Percentiles rank a stretch among this genome's conserved stretches.
phyloP scores from a whole-genome alignment of 2,329 filamentous ascomycete genomes.

The Berkeleyomyces basicola region DNA sequence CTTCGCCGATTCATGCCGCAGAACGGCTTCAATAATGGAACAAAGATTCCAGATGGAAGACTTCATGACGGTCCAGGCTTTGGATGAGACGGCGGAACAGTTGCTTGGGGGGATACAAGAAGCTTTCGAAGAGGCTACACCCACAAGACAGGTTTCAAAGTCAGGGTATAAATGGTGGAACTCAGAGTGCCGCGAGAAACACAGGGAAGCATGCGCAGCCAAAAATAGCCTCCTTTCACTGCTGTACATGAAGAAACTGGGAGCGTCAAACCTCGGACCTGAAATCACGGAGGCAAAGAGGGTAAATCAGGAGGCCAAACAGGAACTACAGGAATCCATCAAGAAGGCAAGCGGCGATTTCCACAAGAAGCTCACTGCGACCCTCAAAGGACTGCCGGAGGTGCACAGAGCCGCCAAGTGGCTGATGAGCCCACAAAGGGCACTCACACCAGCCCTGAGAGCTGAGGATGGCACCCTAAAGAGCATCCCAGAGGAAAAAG shows the following conservation, averaged over 20 bases:
- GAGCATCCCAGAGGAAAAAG: neutral
- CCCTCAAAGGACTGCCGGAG: neutral
- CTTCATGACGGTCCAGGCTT: too few relatives aligned
- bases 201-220: too few relatives aligned
- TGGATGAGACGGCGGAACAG: too few relatives aligned
- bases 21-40: too few relatives aligned
- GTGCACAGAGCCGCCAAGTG: slow-evolving; percentile 1
- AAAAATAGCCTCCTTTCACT: too few relatives aligned
- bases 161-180: too few relatives aligned
- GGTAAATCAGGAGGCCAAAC: neutral
- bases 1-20: too few relatives aligned
- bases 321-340: neutral
- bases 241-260: neutral
- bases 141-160: too few relatives aligned
- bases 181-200: too few relatives aligned
- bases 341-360: neutral
- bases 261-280: neutral
- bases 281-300: neutral
- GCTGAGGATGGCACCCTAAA: neutral
- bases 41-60: too few relatives aligned
- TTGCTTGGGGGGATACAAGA: too few relatives aligned
- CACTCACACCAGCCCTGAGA: neutral
- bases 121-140: too few relatives aligned
- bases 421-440: neutral
- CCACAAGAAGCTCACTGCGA: neutral